phyloP scores from a whole-genome alignment of 2,329 filamentous ascomycete species.

The Blastomyces parvus region DNA sequence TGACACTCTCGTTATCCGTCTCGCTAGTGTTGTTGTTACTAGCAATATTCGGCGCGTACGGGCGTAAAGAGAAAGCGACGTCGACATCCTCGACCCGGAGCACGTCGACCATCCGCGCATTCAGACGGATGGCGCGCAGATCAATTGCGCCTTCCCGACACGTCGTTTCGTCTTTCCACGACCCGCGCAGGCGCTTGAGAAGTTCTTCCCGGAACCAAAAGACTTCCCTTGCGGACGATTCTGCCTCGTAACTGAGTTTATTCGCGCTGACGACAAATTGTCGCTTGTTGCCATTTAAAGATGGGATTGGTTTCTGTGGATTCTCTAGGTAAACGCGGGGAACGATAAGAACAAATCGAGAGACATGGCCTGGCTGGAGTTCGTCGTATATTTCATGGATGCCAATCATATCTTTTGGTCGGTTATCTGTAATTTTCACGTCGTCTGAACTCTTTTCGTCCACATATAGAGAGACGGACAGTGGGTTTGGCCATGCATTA shows the following conservation, averaged over 20 bases:
- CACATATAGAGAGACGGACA: constrained; percentile 54
- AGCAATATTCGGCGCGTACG: constrained; percentile 20
- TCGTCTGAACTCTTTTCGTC: constrained; percentile 22
- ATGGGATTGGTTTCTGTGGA: constrained; percentile 67
- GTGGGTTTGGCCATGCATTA: constrained; percentile 78
- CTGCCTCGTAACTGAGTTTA: constrained; percentile 68
- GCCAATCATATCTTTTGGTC: constrained; percentile 22
- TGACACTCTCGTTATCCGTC: constrained; percentile 18
- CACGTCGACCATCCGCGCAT: constrained; percentile 69
- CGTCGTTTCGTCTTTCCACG: constrained; percentile 57
- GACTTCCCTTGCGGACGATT: constrained; percentile 66
- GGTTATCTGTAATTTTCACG: constrained; percentile 13
- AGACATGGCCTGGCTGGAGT: constrained; percentile 53
- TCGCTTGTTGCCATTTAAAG: constrained; percentile 71
- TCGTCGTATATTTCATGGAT: constrained; percentile 34
- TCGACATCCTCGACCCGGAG: constrained; percentile 72
- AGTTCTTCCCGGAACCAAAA: constrained; percentile 89
- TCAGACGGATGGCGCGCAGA: constrained; percentile 64
- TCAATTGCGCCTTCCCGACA: constrained; percentile 60
- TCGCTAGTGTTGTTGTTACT: constrained; percentile 14
- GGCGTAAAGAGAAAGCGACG: constrained; percentile 42
- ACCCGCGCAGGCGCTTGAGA: constrained; percentile 58
- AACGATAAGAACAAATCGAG: constrained; percentile 65
- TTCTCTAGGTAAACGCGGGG: constrained; percentile 67
- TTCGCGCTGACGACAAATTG: constrained; percentile 83